Evolutionary conservation across 306 rosid species (phyloP).

Genomic region (Clitoria ternatea): DNA sequence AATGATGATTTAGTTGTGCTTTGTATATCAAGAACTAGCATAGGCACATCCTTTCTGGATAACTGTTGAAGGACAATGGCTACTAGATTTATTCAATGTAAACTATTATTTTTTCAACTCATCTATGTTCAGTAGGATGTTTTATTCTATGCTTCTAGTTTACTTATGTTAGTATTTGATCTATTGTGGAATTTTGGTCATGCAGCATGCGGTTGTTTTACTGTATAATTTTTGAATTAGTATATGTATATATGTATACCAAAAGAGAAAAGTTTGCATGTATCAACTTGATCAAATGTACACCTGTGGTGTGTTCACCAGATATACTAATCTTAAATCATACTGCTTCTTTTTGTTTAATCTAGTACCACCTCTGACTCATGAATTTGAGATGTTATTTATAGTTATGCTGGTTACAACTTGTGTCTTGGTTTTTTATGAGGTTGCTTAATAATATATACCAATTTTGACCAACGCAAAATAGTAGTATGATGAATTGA

Average conservation of each 20-base stretch:
- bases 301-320: not conserved
- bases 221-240: conserved; percentile 1
- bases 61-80: not conserved
- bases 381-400: not conserved
- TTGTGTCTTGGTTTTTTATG: not conserved
- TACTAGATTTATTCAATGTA: not conserved
- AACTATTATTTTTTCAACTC: not conserved
- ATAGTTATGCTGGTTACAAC: not conserved
- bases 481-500: not conserved
- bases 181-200: not conserved
- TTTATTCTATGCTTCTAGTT: not conserved
- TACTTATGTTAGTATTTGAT: not conserved
- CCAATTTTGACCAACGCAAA: not conserved
- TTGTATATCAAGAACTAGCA: conserved; percentile 2
- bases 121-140: not conserved
- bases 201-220: not conserved
- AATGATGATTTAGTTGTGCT: not conserved
- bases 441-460: too few relatives aligned
- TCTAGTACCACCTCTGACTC: not conserved
- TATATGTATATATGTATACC: not conserved
- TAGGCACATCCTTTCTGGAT: not conserved
- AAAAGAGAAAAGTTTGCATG: not conserved
- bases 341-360: not conserved
- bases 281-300: not conserved
- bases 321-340: not conserved